These are phyloP conservation scores for Hyaloscypha bicolor DNA, from an alignment of 495 filamentous ascomycete species.

Conservation along the genomic window DNA sequence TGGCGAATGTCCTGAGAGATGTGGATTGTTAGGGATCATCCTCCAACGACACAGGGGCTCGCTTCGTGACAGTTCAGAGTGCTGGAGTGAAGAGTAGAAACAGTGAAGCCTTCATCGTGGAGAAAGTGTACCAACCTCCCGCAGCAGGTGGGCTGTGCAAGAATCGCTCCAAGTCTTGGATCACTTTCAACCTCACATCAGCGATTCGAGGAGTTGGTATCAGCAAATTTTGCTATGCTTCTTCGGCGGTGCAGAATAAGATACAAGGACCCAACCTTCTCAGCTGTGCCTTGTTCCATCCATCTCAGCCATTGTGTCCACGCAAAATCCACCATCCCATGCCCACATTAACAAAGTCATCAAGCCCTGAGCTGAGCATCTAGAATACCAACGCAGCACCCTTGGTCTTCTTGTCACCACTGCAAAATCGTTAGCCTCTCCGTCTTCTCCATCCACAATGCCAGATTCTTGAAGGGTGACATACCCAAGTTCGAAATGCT, in stretches of 20 bases:
- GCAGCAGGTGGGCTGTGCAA: no score
- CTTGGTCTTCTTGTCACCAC: constrained; percentile 99
- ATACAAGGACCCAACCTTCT: constrained; percentile 27
- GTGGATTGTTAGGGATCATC: neutral
- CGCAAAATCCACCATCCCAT: constrained; percentile 34
- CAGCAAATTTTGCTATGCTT: constrained; percentile 34
- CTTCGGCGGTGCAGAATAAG: constrained; percentile 28
- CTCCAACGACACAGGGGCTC: neutral
- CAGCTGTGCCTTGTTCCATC: constrained; percentile 19
- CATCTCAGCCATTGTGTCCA: constrained; percentile 10
- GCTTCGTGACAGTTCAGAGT: neutral
- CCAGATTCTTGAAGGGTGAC: constrained; percentile 38
- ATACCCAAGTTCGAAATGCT: constrained; percentile 99
- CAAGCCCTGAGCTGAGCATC: constrained; percentile 22
- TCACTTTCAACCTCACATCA: neutral
- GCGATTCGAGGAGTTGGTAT: neutral
- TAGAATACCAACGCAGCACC: constrained; percentile 99
- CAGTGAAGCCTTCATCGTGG: neutral
- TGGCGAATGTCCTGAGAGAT: neutral
- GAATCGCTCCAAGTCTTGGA: no score
- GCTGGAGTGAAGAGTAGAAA: neutral
- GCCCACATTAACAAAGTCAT: constrained; percentile 26
- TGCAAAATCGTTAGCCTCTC: constrained; percentile 42
- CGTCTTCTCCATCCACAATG: neutral
- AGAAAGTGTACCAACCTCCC: no score